Conservation (phyloP, 139 green algal species). For the Nannochloris sp. region DNA sequence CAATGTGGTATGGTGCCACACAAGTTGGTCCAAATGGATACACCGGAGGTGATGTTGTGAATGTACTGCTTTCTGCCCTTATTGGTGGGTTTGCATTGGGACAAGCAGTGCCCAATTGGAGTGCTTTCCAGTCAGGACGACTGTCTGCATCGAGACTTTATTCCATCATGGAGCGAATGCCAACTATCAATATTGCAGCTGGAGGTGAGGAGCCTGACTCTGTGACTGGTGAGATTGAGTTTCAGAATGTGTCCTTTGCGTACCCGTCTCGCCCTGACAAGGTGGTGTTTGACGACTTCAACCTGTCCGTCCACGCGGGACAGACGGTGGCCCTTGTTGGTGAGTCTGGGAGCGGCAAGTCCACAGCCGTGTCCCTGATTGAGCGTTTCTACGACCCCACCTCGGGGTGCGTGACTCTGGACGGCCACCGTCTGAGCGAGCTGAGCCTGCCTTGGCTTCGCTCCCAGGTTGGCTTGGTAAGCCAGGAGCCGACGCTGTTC, state of each 20-base stretch:
- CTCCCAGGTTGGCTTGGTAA: constrained; percentile 46
- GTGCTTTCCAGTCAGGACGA: constrained; percentile 30
- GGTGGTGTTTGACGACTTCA: constrained; percentile 51
- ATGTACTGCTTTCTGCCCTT: constrained; percentile 64
- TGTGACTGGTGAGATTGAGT: constrained; percentile 40
- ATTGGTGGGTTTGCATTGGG: constrained; percentile 61
- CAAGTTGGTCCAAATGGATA: constrained; percentile 40
- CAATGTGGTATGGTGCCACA: constrained; percentile 63
- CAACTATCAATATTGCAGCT: constrained; percentile 32
- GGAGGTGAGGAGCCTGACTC: background rate
- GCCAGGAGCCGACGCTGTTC: constrained; percentile 89
- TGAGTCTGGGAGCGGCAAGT: constrained; percentile 80
- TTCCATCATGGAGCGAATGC: constrained; percentile 49
- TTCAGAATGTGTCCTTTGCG: constrained; percentile 55
- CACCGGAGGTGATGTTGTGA: constrained; percentile 47
- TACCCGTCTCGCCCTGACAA: constrained; percentile 70
- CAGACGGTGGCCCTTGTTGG: constrained; percentile 84
- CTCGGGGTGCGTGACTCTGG: constrained; percentile 49
- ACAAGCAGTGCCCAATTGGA: constrained; percentile 33
- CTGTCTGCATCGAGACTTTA: constrained; percentile 51
- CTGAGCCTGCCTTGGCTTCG: constrained; percentile 70
- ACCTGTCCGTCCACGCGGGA: constrained; percentile 53
- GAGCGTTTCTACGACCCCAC: constrained; percentile 87
- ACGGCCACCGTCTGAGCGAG: constrained; percentile 63
- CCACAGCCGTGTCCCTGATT: constrained; percentile 76